phyloP scores from a whole-genome alignment of 768 basidiomycete species.

The Heimioporus sp. region DNA sequence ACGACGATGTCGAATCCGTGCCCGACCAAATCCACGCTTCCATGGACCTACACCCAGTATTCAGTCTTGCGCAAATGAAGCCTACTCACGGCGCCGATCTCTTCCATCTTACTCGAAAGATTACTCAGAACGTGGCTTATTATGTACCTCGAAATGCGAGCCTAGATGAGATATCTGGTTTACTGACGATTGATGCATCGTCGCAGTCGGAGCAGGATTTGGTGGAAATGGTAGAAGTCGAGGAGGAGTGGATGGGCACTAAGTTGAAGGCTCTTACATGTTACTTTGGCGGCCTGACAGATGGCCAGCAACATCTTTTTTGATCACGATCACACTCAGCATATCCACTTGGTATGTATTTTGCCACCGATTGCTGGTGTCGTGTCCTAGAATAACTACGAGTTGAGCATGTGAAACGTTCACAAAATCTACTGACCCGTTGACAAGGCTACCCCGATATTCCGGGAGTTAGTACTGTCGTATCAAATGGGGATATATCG shows the following conservation, averaged over 20 bases:
- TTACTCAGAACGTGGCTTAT: constrained; percentile 85
- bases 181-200: constrained; percentile 31
- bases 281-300: constrained; percentile 84
- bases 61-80: constrained; percentile 66
- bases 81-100: constrained; percentile 85
- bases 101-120: constrained; percentile 64
- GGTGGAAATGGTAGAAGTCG: constrained; percentile 76
- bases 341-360: too few species aligned
- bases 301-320: constrained; percentile 65
- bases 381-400: too few species aligned
- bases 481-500: too few species aligned
- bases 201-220: constrained; percentile 4
- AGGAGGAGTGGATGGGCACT: constrained; percentile 94
- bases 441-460: too few species aligned
- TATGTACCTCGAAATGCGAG: constrained; percentile 83
- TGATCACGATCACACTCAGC: constrained; percentile 11
- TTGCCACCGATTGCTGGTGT: too few species aligned
- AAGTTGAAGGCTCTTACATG: constrained; percentile 94
- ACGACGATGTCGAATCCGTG: background rate
- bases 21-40: background rate
- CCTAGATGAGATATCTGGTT: constrained; percentile 65
- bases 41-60: constrained; percentile 46
- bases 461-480: too few species aligned
- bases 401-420: too few species aligned
- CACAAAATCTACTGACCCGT: too few species aligned